Evolutionary conservation across 345 rosid species (phyloP).

Genomic region (Eutrema japonicum): DNA sequence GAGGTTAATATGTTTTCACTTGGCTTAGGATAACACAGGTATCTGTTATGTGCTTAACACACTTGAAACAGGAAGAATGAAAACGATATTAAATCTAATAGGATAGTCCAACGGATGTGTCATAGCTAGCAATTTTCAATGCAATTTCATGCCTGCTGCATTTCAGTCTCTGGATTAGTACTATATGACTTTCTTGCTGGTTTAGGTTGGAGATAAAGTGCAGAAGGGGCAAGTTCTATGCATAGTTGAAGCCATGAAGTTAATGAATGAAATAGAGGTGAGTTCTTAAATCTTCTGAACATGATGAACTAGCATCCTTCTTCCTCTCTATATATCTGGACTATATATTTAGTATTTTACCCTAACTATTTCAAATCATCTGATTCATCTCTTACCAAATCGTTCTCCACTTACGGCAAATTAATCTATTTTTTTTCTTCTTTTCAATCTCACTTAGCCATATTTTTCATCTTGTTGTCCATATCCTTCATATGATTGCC

Average conservation of each 20-base stretch:
- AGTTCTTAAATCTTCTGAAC: slow-evolving; percentile 35
- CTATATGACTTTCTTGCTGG: not conserved
- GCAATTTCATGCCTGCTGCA: slow-evolving; percentile 14
- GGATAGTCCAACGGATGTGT: not conserved
- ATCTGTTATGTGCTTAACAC: not conserved
- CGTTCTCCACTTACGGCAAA: not conserved
- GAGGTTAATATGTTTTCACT: not conserved
- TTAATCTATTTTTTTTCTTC: not conserved
- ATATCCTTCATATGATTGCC: slow-evolving; percentile 6
- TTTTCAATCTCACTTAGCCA: not conserved
- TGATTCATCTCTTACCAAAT: slow-evolving; percentile 13
- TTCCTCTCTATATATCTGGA: not conserved
- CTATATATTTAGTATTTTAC: not conserved
- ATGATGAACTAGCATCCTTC: slow-evolving; percentile 1
- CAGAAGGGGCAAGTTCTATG: slow-evolving; percentile 89
- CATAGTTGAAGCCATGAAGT: slow-evolving; percentile 93
- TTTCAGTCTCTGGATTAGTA: not conserved
- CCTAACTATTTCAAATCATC: slow-evolving; percentile 10
- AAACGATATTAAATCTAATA: not conserved
- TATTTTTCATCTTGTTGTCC: not conserved
- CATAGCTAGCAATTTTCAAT: not conserved
- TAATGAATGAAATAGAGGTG: slow-evolving; percentile 96
- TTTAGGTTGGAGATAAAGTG: slow-evolving; percentile 91
- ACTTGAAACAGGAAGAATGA: not conserved
- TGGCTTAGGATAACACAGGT: not conserved